These are phyloP conservation scores for Fusarium nygamai DNA, from an alignment of 2,329 filamentous ascomycete genomes.

Conservation along the genomic window DNA sequence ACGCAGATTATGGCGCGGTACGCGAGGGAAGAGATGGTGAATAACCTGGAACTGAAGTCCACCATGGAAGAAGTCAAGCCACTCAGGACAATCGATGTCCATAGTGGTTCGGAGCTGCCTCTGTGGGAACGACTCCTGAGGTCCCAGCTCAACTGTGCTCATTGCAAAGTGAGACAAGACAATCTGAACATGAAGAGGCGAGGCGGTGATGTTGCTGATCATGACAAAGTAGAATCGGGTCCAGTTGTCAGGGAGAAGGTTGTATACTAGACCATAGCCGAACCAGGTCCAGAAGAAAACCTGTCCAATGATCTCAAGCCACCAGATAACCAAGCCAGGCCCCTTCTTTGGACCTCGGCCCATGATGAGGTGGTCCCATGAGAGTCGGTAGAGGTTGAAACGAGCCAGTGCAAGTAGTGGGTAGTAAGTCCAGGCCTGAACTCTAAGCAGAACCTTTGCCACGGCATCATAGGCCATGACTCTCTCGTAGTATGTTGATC, in stretches of 20 bases:
- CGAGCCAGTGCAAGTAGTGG: constrained; percentile 81
- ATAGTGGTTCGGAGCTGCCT: constrained; percentile 93
- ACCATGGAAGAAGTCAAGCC: constrained; percentile 90
- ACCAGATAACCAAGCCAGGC: constrained; percentile 84
- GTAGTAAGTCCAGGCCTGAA: constrained; percentile 87
- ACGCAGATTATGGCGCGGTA: constrained; percentile 86
- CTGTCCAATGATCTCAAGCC: constrained; percentile 80
- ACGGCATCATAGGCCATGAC: constrained; percentile 80
- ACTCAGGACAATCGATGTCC: constrained; percentile 88
- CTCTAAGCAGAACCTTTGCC: constrained; percentile 75
- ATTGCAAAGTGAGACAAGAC: constrained; percentile 93
- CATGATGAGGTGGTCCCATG: constrained; percentile 79
- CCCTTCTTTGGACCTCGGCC: constrained; percentile 78
- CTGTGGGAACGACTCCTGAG: constrained; percentile 87
- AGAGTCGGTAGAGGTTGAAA: constrained; percentile 87
- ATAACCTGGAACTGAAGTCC: constrained; percentile 91
- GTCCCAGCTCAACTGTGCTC: constrained; percentile 87
- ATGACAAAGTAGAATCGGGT: constrained; percentile 79
- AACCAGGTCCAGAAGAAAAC: constrained; percentile 88
- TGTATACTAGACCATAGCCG: constrained; percentile 83
- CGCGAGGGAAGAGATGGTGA: constrained; percentile 84
- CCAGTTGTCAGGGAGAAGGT: constrained; percentile 73
- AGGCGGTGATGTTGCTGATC: constrained; percentile 82
- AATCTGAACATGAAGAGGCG: constrained; percentile 88
- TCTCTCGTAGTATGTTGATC: constrained; percentile 85